phyloP scores from a whole-genome alignment of 805 yeast genomes.

The Saccharomycopsis microspora region DNA sequence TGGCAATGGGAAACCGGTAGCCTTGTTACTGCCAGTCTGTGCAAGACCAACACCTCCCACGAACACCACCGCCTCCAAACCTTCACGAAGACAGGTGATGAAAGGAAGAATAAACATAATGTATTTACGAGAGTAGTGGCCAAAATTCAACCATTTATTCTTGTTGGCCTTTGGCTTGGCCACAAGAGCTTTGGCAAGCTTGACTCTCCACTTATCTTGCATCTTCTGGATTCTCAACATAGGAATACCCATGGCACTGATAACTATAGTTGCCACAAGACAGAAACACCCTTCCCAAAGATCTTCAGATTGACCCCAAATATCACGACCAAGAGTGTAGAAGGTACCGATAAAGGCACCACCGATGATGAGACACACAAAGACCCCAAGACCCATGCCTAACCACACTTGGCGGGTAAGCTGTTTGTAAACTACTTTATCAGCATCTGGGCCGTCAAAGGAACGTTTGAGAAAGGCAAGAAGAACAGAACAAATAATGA shows the following conservation, averaged over 20 bases:
- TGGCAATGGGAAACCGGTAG: constrained; percentile 84
- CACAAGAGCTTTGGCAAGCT: constrained; percentile 76
- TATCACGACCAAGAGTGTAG: constrained; percentile 68
- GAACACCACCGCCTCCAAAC: constrained; percentile 91
- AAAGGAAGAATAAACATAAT: constrained; percentile 85
- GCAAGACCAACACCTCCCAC: constrained; percentile 91
- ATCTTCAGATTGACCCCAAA: constrained; percentile 83
- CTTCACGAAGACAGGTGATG: constrained; percentile 89
- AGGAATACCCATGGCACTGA: constrained; percentile 90
- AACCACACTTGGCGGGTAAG: constrained; percentile 77
- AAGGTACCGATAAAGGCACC: constrained; percentile 92
- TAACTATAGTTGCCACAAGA: constrained; percentile 79
- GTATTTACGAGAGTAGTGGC: constrained; percentile 57
- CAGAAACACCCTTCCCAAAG: constrained; percentile 96
- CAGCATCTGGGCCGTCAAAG: constrained; percentile 36
- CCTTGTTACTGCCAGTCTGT: constrained; percentile 30
- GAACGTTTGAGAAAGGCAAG: constrained; percentile 89
- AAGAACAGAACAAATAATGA: constrained; percentile 80
- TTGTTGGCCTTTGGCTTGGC: constrained; percentile 34
- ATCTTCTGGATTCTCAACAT: constrained; percentile 92
- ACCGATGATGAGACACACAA: constrained; percentile 76
- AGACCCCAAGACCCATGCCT: constrained; percentile 65
- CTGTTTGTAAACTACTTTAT: constrained; percentile 42
- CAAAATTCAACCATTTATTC: constrained; percentile 35
- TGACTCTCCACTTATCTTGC: constrained; percentile 95